Evolutionary conservation across 176 grass and related monocot species (phyloP), one percentile per base, ranked within the genome.

Genomic region (Bromus sterilis): DNA sequence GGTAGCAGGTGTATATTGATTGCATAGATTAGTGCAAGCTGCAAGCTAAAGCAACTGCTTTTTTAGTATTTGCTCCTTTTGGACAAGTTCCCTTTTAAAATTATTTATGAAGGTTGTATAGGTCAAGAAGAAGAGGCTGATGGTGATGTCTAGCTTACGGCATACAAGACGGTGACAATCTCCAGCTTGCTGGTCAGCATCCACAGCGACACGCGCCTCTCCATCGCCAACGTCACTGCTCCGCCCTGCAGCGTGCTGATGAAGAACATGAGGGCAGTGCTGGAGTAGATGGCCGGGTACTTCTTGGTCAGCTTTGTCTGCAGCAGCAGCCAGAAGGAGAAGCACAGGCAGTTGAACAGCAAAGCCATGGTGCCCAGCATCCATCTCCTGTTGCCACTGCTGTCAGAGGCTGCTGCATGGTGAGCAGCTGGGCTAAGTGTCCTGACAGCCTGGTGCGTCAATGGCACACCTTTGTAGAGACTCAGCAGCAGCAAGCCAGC

Each of bases 261-360:
- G 71, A 95, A 91, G 84, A 98, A 98, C 74, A 94, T 92, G 75
- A 93, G 21, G 4, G 90, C 88, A 4, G 95, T 98, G 79, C 75
- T 80, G n/a, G 92, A 98, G 79, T 95, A 98, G 56, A 98, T 64
- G 4, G 86, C 86, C 2, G 92, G 90, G 71, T 98, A 95, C 80
- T 93, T 98, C 10, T 88, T 93, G 8, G 80, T 81, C 6, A 94
- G 77, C 84, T 71, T 93, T 16, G 66, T 78, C 30, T 98, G 92
- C 18, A 98, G 46, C 37, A 94, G 78, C 32, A 98, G 84, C 95
- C 92, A 98, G 0, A 83, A 76, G 11, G 92, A 94, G 84, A 89
- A 98, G 34, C 66, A 80, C 24, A 98, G 11, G 75, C 90, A 89
- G 34, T 83, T 94, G 4, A 74, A 76, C n/a, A 98, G 78, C 11